These are phyloP conservation scores for Gymnopilus dilepis DNA, from an alignment of 768 basidiomycete species.

Conservation along the genomic window DNA sequence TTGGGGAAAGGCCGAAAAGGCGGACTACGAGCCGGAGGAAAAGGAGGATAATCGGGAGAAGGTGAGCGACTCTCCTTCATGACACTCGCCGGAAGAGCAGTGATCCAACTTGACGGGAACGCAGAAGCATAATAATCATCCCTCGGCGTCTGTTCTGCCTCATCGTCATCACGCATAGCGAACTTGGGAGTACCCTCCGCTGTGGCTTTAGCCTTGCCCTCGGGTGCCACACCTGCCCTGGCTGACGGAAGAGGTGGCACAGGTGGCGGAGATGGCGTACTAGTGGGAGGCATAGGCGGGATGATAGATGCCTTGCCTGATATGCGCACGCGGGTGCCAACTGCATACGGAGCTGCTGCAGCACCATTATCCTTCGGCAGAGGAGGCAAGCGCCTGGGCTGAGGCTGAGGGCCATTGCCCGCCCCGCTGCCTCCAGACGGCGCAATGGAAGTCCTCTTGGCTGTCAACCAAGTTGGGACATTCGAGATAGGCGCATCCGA, in stretches of 20 bases:
- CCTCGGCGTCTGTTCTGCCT: not conserved
- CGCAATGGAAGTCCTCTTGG: not conserved
- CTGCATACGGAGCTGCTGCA: no score
- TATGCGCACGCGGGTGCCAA: no score
- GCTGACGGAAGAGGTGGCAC: no score
- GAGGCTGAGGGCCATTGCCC: not conserved
- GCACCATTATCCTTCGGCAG: not conserved
- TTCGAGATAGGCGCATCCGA: constrained; percentile 4
- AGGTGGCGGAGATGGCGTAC: no score
- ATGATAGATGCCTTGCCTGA: no score
- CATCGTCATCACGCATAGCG: constrained; percentile 3
- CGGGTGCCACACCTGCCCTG: no score
- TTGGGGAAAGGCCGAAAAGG: no score
- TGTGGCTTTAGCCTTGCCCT: no score
- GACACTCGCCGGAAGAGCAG: not conserved
- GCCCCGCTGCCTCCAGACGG: not conserved
- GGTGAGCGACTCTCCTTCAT: no score
- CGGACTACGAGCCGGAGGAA: no score
- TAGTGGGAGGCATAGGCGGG: no score
- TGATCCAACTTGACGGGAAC: constrained; percentile 12
- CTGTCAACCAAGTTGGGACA: constrained; percentile 7
- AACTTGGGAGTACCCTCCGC: constrained; percentile 10
- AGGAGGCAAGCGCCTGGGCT: constrained; percentile 8
- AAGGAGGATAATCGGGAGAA: no score
- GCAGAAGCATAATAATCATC: constrained; percentile 6